Conservation (phyloP, 208 protist genomes). For the Pavlovales sp. region DNA sequence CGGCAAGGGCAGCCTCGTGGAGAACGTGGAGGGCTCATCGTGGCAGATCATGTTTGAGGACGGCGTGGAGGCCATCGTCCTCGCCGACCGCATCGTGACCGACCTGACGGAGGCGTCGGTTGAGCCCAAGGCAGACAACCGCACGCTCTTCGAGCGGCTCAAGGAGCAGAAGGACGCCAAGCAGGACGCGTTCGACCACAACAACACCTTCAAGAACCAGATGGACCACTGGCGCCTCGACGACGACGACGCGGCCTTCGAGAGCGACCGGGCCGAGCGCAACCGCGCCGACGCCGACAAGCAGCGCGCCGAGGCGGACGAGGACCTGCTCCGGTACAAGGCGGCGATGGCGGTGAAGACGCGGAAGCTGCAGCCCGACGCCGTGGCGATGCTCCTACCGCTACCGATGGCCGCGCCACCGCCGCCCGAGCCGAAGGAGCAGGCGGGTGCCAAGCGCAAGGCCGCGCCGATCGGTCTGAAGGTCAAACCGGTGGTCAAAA, state of each 20-base stretch:
- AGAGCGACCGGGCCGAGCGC: neutral
- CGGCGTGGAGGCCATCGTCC: neutral
- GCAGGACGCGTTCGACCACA: conserved; percentile 28
- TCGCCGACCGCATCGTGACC: neutral
- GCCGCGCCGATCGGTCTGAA: too few relatives aligned
- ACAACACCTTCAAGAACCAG: conserved; percentile 33
- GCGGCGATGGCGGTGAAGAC: too few relatives aligned
- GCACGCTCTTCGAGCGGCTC: conserved; percentile 12
- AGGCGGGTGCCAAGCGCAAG: too few relatives aligned
- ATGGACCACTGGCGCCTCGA: conserved; percentile 33
- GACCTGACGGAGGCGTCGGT: neutral
- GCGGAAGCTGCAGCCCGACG: too few relatives aligned
- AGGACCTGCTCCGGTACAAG: neutral
- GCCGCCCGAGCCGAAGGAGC: too few relatives aligned
- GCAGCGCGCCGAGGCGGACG: neutral
- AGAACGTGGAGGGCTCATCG: neutral
- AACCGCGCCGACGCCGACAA: too few relatives aligned
- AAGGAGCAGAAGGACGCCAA: conserved; percentile 31
- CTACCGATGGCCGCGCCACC: too few relatives aligned
- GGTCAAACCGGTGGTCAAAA: too few relatives aligned
- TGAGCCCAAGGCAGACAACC: neutral
- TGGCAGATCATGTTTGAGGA: neutral
- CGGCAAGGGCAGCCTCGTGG: neutral
- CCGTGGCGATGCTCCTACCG: too few relatives aligned
- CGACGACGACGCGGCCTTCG: conserved; percentile 33